Evolutionary conservation across 805 yeast genomes (phyloP).

Genomic region (Wickerhamomyces alni): DNA sequence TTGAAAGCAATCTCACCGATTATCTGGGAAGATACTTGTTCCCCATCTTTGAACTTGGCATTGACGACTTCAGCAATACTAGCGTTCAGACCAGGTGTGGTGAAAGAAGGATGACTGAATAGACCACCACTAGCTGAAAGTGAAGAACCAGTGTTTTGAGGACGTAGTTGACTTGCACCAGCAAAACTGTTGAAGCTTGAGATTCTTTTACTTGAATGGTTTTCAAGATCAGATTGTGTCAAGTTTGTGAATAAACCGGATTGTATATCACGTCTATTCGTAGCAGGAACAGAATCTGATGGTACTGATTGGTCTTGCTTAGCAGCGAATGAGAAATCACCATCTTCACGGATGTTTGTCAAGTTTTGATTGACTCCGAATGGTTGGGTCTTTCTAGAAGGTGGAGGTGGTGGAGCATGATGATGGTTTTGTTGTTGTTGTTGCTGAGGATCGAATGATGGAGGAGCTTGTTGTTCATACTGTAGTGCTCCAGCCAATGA

Average conservation of each 20-base stretch:
- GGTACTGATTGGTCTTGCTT: slow-evolving; percentile 17
- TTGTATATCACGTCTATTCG: slow-evolving; percentile 33
- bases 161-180: slow-evolving; percentile 29
- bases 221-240: slow-evolving; percentile 29
- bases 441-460: neutral
- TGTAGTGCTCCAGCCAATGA: too few relatives aligned
- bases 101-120: slow-evolving; percentile 46
- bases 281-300: slow-evolving; percentile 6
- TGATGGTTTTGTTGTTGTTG: slow-evolving; percentile 21
- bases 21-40: slow-evolving; percentile 49
- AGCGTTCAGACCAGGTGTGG: slow-evolving; percentile 64
- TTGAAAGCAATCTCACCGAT: slow-evolving; percentile 86
- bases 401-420: slow-evolving; percentile 52
- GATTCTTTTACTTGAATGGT: slow-evolving; percentile 19
- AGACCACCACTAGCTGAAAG: slow-evolving; percentile 27
- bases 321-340: slow-evolving; percentile 13
- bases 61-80: slow-evolving; percentile 82
- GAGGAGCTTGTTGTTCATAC: neutral
- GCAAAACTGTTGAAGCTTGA: slow-evolving; percentile 21
- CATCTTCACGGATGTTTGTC: slow-evolving; percentile 27
- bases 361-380: slow-evolving; percentile 16
- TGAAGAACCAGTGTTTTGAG: slow-evolving; percentile 40
- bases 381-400: slow-evolving; percentile 41
- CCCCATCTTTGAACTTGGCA: slow-evolving; percentile 69
- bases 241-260: slow-evolving; percentile 42